Evolutionary conservation across 2,329 filamentous ascomycete species (phyloP).

Genomic region (Trichoderma endophyticum): DNA sequence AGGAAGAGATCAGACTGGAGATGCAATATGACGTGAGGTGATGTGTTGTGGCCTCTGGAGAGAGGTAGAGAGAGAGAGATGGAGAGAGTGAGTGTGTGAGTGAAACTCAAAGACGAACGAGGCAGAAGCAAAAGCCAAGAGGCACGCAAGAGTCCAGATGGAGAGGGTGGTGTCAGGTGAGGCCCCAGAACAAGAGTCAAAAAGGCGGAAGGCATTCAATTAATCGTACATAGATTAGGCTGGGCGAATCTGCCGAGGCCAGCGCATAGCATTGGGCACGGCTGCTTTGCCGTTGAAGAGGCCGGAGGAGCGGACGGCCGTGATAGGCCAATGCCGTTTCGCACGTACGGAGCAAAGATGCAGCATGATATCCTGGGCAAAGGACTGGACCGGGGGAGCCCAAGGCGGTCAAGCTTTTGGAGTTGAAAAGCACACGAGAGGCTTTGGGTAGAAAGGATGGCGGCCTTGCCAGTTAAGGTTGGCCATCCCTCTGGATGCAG

Average conservation of each 20-base stretch:
- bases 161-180: background rate
- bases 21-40: background rate
- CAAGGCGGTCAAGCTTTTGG: background rate
- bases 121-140: too few species aligned
- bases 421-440: background rate
- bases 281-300: constrained; percentile 15
- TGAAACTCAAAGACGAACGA: background rate
- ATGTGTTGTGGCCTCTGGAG: background rate
- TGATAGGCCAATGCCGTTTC: constrained; percentile 9
- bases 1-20: background rate
- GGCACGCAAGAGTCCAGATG: background rate
- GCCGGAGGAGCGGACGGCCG: background rate
- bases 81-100: background rate
- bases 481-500: background rate
- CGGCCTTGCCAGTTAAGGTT: background rate
- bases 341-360: background rate
- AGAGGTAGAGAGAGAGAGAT: background rate
- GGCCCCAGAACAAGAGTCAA: background rate
- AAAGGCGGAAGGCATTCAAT: constrained; percentile 17
- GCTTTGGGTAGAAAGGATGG: background rate
- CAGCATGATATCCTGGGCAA: background rate
- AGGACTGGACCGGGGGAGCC: background rate
- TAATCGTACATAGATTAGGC: constrained; percentile 17
- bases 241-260: constrained; percentile 16
- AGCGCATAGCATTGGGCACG: constrained; percentile 16